Percentiles rank a stretch among this genome's conserved stretches.
These are phyloP conservation scores for Solanum rostratum DNA, from an alignment of 257 asterid species.

Conservation along the genomic window DNA sequence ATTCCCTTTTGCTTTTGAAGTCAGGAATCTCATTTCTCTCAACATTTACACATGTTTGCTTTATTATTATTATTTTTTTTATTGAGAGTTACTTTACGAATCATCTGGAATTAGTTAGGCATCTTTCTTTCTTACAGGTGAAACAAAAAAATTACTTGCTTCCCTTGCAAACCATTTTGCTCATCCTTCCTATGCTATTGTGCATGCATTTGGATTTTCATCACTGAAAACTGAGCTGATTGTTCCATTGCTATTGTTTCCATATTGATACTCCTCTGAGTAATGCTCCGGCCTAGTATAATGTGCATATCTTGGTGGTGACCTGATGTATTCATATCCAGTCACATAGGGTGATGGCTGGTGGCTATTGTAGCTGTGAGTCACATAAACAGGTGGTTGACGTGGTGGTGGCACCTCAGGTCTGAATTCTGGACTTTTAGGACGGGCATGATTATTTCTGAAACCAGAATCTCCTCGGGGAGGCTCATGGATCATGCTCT, in stretches of 20 bases:
- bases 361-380: constrained; percentile 53
- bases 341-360: constrained; percentile 59
- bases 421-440: constrained; percentile 2
- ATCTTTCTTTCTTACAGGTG: background rate
- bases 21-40: constrained; percentile 27
- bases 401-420: constrained; percentile 20
- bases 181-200: constrained; percentile 30
- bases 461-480: constrained; percentile 9
- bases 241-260: constrained; percentile 37
- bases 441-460: constrained; percentile 2
- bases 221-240: constrained; percentile 72
- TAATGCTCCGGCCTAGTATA: constrained; percentile 29
- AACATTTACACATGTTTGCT: constrained; percentile 19
- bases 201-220: constrained; percentile 88
- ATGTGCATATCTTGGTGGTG: constrained; percentile 19
- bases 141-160: background rate
- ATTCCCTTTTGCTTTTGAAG: constrained; percentile 38
- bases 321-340: constrained; percentile 31
- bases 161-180: background rate
- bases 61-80: background rate
- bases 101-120: background rate
- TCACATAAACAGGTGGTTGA: constrained; percentile 24
- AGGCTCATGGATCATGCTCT: constrained; percentile 1
- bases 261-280: constrained; percentile 38
- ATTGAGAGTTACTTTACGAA: background rate